phyloP scores from a whole-genome alignment of 2,329 filamentous ascomycete genomes.

The Furcasterigmium sp. region DNA sequence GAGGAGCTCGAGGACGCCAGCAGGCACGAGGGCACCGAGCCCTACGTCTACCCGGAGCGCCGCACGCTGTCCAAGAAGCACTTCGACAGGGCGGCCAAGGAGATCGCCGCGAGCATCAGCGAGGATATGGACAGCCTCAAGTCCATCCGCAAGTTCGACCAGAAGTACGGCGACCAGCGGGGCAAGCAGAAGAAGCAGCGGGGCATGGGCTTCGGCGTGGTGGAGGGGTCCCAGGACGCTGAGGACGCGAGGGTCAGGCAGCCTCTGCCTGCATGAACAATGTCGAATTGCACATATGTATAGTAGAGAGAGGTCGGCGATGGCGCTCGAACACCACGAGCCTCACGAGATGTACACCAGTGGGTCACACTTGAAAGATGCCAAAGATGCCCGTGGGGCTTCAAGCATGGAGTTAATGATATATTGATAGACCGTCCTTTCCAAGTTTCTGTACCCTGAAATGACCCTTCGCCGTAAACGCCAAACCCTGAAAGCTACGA shows the following conservation, averaged over 20 bases:
- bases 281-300: too few species aligned
- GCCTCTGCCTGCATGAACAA: conserved; percentile 2
- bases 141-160: conserved; percentile 91
- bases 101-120: conserved; percentile 87
- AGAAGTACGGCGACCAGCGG: conserved; percentile 83
- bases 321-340: too few species aligned
- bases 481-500: too few species aligned
- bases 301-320: too few species aligned
- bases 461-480: too few species aligned
- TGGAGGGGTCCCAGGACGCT: conserved; percentile 29
- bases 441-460: too few species aligned
- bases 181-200: conserved; percentile 49
- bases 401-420: too few species aligned
- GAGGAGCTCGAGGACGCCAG: conserved; percentile 55
- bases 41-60: conserved; percentile 60
- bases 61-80: conserved; percentile 63
- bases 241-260: conserved; percentile 40
- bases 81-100: conserved; percentile 79
- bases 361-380: too few species aligned
- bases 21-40: conserved; percentile 30
- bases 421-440: too few species aligned
- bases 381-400: too few species aligned
- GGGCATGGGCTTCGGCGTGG: conserved; percentile 54
- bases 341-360: too few species aligned
- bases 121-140: conserved; percentile 87